phyloP scores from a whole-genome alignment of 768 basidiomycete genomes.

The Auricularia heimuer region DNA sequence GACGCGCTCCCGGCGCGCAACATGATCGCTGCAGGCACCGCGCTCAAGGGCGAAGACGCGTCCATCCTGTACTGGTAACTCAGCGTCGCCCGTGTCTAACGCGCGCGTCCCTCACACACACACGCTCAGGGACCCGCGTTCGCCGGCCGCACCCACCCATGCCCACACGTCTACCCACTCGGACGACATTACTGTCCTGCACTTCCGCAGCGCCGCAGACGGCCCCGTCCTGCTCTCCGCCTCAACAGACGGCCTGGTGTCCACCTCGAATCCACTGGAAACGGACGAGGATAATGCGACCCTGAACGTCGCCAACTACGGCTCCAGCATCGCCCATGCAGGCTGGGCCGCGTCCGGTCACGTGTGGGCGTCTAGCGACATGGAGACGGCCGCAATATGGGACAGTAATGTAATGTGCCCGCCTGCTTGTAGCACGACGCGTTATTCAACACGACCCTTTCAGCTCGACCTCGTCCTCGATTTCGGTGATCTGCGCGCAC shows the following conservation, averaged over 20 bases:
- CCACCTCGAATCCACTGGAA: constrained; percentile 61
- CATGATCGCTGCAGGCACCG: constrained; percentile 75
- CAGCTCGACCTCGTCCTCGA: constrained; percentile 12
- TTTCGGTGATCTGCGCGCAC: constrained; percentile 14
- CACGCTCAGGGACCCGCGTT: constrained; percentile 69
- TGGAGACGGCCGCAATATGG: constrained; percentile 91
- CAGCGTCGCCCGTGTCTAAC: not conserved
- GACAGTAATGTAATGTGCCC: constrained; percentile 43
- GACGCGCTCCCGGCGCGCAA: constrained; percentile 62
- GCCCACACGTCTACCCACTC: constrained; percentile 84
- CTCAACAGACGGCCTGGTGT: constrained; percentile 77
- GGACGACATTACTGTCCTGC: constrained; percentile 78
- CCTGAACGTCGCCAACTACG: constrained; percentile 76
- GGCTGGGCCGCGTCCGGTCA: constrained; percentile 46
- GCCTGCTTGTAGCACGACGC: not conserved
- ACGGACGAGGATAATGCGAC: constrained; percentile 83
- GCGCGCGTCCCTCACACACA: not conserved
- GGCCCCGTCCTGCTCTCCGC: constrained; percentile 57
- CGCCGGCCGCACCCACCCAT: constrained; percentile 56
- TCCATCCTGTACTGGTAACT: constrained; percentile 74
- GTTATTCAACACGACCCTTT: not conserved
- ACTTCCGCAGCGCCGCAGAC: constrained; percentile 33
- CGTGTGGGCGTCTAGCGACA: constrained; percentile 85
- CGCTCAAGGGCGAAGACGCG: constrained; percentile 72
- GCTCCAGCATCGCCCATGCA: constrained; percentile 66